Conservation (phyloP, 1,139 yeast genomes). For the Yamadazyma jaroonii region DNA sequence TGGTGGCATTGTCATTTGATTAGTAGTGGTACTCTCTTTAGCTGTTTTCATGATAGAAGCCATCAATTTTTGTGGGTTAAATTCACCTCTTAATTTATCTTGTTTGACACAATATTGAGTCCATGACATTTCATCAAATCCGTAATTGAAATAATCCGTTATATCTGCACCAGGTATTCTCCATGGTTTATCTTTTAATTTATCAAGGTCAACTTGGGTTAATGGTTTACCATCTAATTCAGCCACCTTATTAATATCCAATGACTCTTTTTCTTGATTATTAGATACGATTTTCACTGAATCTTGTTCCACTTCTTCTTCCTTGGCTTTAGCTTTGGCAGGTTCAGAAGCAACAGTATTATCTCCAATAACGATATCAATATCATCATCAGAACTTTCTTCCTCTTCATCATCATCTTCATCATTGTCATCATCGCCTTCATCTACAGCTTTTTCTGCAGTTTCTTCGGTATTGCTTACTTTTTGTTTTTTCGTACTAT, state of each 20-base stretch:
- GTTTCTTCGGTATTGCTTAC: conserved; percentile 1
- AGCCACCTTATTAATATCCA: conserved; percentile 79
- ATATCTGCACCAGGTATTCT: conserved; percentile 94
- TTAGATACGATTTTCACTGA: conserved; percentile 35
- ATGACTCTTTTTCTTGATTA: conserved; percentile 36
- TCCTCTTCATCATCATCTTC: conserved; percentile 33
- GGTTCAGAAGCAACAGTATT: conserved; percentile 12
- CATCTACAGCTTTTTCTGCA: conserved; percentile 14
- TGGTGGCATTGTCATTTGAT: conserved; percentile 17
- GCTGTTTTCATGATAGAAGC: conserved; percentile 37
- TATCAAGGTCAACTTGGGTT: conserved; percentile 79
- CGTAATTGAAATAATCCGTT: conserved; percentile 92
- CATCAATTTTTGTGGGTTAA: conserved; percentile 59
- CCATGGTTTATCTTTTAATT: conserved; percentile 94
- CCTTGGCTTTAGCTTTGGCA: conserved; percentile 13
- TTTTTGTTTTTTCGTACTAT: conserved; percentile 20
- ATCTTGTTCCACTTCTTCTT: conserved; percentile 47
- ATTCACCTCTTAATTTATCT: conserved; percentile 76
- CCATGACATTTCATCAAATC: conserved; percentile 97
- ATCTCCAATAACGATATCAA: conserved; percentile 34
- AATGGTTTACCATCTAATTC: conserved; percentile 80
- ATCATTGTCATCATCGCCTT: conserved; percentile 31
- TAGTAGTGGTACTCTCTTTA: conserved; percentile 8
- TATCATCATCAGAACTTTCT: conserved; percentile 48
- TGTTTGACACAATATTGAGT: conserved; percentile 87